Conservation (phyloP, 148 eudicot genomes). For the Camellia granthamiana region DNA sequence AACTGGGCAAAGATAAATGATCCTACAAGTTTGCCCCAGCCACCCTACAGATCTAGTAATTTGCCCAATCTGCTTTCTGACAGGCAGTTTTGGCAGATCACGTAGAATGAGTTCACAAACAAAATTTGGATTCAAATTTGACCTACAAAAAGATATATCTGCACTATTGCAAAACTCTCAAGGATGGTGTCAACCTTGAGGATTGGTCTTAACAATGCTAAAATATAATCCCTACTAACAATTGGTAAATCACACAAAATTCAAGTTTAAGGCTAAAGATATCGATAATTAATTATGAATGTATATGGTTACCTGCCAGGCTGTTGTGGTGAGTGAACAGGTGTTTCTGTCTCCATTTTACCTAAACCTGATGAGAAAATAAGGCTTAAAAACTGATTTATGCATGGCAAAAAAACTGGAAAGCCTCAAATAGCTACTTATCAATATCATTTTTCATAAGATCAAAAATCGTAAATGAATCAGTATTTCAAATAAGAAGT, state of each 20-base stretch:
- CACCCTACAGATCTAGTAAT: neutral
- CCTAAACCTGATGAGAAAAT: conserved; percentile 61
- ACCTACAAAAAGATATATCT: conserved; percentile 5
- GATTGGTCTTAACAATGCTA: conserved; percentile 1
- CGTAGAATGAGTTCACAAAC: neutral
- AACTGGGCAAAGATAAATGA: neutral
- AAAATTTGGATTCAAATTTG: neutral
- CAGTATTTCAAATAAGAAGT: neutral
- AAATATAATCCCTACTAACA: neutral
- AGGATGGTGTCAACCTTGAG: neutral
- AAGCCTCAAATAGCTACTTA: neutral
- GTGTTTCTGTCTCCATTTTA: conserved; percentile 61
- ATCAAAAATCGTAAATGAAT: neutral
- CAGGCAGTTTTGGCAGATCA: neutral
- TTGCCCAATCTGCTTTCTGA: neutral
- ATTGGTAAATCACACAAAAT: neutral
- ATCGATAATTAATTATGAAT: neutral
- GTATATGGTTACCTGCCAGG: conserved; percentile 48
- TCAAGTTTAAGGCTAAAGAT: neutral
- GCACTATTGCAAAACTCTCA: neutral
- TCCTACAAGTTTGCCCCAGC: neutral
- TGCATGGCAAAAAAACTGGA: conserved; percentile 2
- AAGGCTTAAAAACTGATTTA: conserved; percentile 11
- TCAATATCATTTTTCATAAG: neutral
- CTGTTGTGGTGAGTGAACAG: conserved; percentile 66